Base-by-base conservation (phyloP, 2,329 filamentous ascomycete species). In the Berkeleyomyces basicola region DNA sequence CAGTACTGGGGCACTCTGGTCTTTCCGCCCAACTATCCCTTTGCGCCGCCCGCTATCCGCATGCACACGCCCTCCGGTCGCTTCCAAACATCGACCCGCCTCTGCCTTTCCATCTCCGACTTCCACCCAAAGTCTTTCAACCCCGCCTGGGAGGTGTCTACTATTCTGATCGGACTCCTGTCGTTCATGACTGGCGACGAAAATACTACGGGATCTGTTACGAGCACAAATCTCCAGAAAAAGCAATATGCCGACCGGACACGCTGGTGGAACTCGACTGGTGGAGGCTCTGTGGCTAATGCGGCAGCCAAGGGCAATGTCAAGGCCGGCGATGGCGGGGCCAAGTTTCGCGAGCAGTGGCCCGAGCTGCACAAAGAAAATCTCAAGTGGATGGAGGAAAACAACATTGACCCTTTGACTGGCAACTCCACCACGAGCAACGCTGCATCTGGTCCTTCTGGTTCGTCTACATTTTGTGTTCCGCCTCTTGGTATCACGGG, bases 121-220 rank as follows among this genome's bases (percentile, higher is more conserved):
- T 99, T 97, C 75, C 93, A 99, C 72, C 93, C 93, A 3, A 95
- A 95, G 73, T 92, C 87, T 37, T 99, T 97, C 78, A 99, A 99
- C 72, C 93, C 93, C 1, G 91, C 93, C 0, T 99, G 93, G 93
- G 92, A 96, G 71, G 93, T 99, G 6, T 92, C 87, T 62, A 99
- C 93, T 0, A 99, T 99, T 67, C 78, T 99, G 14, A 95, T 95
- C 62, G 93, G 93, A 7, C 81, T 99, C 37, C 78, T 97, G 66
- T 95, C 88, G 46, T 99, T 99, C 75, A 99, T 99, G 93, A 97
- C 92, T 2, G 90, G 88, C 67, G 92, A 99, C 71, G 93, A 99
- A 76, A 96, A 97, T 87, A 99, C 93, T 0, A 97, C 93, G 0
- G 93, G 93, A 1, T 91, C 86, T 39, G 83, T 99, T 39, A 85